Evolutionary conservation across 2,329 filamentous ascomycete genomes (phyloP).

Genomic region (Trichocomaceae sp.): DNA sequence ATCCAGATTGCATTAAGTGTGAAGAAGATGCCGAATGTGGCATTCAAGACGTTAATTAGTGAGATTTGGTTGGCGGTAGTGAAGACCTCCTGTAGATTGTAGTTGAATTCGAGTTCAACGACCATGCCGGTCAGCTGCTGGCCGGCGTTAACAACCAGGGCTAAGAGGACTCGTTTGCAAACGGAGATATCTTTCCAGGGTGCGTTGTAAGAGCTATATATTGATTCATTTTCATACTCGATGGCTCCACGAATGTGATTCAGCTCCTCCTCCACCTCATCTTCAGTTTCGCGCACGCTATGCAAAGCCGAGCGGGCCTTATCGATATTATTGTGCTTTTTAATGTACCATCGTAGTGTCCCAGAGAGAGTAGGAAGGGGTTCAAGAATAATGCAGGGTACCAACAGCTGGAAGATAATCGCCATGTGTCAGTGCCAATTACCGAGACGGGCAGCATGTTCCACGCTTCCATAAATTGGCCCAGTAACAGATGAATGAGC

Average conservation of each 20-base stretch:
- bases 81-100: slow-evolving; percentile 67
- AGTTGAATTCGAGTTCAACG: slow-evolving; percentile 66
- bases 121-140: slow-evolving; percentile 66
- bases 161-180: slow-evolving; percentile 59
- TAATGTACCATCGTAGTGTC: slow-evolving; percentile 60
- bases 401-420: slow-evolving; percentile 65
- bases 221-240: slow-evolving; percentile 65
- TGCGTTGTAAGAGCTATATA: slow-evolving; percentile 56
- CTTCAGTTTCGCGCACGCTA: slow-evolving; percentile 57
- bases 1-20: slow-evolving; percentile 69
- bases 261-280: slow-evolving; percentile 62
- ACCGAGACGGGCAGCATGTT: slow-evolving; percentile 51
- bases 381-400: slow-evolving; percentile 55
- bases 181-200: slow-evolving; percentile 65
- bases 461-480: slow-evolving; percentile 58
- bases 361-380: slow-evolving; percentile 62
- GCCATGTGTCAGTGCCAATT: slow-evolving; percentile 70
- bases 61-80: slow-evolving; percentile 53
- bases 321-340: slow-evolving; percentile 54
- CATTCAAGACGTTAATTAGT: slow-evolving; percentile 68
- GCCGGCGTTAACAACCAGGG: slow-evolving; percentile 61
- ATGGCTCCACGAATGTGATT: slow-evolving; percentile 60
- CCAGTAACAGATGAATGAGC: slow-evolving; percentile 60
- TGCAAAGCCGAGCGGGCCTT: slow-evolving; percentile 53
- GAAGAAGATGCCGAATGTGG: slow-evolving; percentile 65